A percentile compares a stretch with the other conserved stretches of the same genome.
Evolutionary conservation across 805 yeast genomes (phyloP).

Genomic region (Metschnikowia reukaufii): DNA sequence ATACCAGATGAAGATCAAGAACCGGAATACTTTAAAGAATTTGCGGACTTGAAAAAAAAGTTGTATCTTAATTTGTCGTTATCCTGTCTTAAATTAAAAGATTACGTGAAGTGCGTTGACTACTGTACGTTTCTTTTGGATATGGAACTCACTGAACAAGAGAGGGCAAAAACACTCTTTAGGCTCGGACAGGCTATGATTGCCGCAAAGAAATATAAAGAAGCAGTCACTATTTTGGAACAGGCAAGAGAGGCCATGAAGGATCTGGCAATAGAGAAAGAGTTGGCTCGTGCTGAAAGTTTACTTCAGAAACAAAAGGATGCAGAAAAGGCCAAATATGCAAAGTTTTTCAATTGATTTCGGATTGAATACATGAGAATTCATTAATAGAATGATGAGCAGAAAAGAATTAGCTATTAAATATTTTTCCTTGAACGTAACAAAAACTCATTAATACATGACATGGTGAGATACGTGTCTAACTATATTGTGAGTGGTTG

Average conservation of each 20-base stretch:
- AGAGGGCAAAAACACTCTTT: slow-evolving; percentile 58
- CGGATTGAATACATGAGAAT: neutral
- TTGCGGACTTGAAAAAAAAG: slow-evolving; percentile 52
- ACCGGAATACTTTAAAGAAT: slow-evolving; percentile 50
- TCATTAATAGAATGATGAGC: no score
- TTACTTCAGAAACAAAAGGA: slow-evolving; percentile 44
- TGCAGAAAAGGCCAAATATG: slow-evolving; percentile 53
- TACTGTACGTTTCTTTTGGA: slow-evolving; percentile 61
- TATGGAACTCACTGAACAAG: slow-evolving; percentile 37
- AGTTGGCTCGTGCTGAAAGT: slow-evolving; percentile 42
- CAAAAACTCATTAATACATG: no score
- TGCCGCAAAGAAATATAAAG: slow-evolving; percentile 46
- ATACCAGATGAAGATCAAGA: slow-evolving; percentile 69
- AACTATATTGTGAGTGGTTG: no score
- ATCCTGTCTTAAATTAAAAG: slow-evolving; percentile 47
- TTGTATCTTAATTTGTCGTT: slow-evolving; percentile 61
- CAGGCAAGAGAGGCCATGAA: slow-evolving; percentile 42
- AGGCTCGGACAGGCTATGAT: slow-evolving; percentile 51
- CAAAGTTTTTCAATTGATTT: slow-evolving; percentile 57
- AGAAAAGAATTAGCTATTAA: no score
- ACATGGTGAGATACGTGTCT: no score
- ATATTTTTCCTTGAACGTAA: no score
- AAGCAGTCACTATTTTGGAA: slow-evolving; percentile 48
- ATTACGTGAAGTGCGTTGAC: slow-evolving; percentile 50
- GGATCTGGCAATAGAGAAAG: slow-evolving; percentile 51